Evolutionary conservation across 345 rosid species (phyloP).

Genomic region (Microcos paniculata): DNA sequence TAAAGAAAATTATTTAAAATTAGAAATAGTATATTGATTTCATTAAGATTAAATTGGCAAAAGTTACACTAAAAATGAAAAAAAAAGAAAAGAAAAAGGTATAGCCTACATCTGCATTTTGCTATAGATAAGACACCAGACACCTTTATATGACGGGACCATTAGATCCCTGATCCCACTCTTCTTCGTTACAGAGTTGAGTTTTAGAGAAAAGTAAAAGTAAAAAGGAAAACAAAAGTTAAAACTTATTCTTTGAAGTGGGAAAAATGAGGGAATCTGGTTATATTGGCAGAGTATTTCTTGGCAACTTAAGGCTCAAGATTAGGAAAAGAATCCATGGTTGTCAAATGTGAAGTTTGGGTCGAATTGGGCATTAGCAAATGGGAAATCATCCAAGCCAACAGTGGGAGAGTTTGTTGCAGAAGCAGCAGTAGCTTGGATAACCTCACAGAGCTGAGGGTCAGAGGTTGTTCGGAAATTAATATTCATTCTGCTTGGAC

Average conservation of each 20-base stretch:
- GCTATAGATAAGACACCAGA: not conserved
- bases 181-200: not conserved
- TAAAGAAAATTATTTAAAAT: not conserved
- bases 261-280: not conserved
- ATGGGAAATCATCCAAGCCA: constrained; percentile 46
- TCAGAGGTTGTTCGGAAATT: constrained; percentile 23
- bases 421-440: constrained; percentile 29
- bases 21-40: not conserved
- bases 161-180: not conserved
- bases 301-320: not conserved
- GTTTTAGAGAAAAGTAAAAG: not conserved
- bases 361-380: constrained; percentile 36
- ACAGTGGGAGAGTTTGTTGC: constrained; percentile 39
- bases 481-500: constrained; percentile 15
- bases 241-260: not conserved
- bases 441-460: constrained; percentile 13
- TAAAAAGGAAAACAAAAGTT: not conserved
- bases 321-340: constrained; percentile 24
- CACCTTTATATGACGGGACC: not conserved
- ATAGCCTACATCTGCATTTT: not conserved
- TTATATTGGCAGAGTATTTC: no score
- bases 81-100: not conserved
- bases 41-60: not conserved
- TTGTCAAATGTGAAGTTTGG: constrained; percentile 41
- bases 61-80: not conserved